Evolutionary conservation across 495 filamentous ascomycete genomes (phyloP).

Genomic region (Neurospora pannonica): DNA sequence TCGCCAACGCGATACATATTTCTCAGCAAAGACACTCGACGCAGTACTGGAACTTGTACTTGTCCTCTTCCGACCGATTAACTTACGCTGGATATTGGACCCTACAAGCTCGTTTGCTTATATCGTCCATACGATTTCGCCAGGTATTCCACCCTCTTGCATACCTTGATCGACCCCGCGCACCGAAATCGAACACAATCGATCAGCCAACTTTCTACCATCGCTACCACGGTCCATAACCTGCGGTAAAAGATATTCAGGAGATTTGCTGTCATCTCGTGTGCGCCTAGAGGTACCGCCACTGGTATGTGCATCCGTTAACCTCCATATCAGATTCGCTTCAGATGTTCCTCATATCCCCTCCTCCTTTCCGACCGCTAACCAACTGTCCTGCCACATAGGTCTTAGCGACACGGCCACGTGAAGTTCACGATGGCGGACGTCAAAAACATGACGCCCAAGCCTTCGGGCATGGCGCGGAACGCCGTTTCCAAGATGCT

Average conservation of each 20-base stretch:
- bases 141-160: background rate
- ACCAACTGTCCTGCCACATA: background rate
- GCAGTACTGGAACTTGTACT: background rate
- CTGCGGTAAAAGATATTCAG: background rate
- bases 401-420: background rate
- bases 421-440: background rate
- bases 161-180: background rate
- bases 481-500: background rate
- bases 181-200: background rate
- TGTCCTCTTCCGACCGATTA: background rate
- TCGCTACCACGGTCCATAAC: background rate
- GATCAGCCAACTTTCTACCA: background rate
- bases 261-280: background rate
- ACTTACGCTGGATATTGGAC: background rate
- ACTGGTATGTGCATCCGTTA: background rate
- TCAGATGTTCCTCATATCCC: background rate
- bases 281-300: background rate
- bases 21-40: background rate
- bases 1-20: background rate
- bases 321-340: background rate
- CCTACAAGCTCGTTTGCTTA: background rate
- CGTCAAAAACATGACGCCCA: background rate
- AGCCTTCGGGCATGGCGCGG: background rate
- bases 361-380: background rate
- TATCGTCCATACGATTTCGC: background rate